Evolutionary conservation across 495 filamentous ascomycete species (phyloP).

Genomic region (Podospora tetraspora): DNA sequence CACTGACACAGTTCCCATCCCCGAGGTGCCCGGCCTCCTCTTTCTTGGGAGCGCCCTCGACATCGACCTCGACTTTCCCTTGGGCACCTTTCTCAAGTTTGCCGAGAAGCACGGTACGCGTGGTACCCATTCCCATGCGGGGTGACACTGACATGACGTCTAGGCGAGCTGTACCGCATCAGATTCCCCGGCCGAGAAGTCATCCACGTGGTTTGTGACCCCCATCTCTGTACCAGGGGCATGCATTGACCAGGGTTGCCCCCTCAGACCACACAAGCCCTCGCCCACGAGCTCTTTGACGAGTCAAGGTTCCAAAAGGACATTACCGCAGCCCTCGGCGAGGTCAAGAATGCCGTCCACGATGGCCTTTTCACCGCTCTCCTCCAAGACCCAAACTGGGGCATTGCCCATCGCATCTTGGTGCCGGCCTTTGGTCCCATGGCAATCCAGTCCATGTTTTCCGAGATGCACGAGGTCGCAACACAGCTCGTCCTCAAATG

Average conservation of each 20-base stretch:
- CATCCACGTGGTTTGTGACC: conserved; percentile 15
- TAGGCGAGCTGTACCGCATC: conserved; percentile 22
- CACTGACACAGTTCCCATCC: background rate
- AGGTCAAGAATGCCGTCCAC: conserved; percentile 55
- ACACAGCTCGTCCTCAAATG: conserved; percentile 69
- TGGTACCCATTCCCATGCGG: background rate
- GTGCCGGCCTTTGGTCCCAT: conserved; percentile 69
- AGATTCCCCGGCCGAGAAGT: conserved; percentile 11
- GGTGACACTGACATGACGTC: background rate
- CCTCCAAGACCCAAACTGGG: conserved; percentile 61
- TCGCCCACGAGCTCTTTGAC: conserved; percentile 63
- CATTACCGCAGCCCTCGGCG: conserved; percentile 32
- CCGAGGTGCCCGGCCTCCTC: background rate
- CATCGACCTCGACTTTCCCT: conserved; percentile 48
- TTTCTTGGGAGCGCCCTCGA: conserved; percentile 54
- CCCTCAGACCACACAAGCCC: conserved; percentile 33
- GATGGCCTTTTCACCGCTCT: conserved; percentile 68
- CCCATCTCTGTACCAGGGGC: too few relatives aligned
- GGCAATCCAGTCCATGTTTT: conserved; percentile 64
- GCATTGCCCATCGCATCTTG: conserved; percentile 60
- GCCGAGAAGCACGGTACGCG: conserved; percentile 56
- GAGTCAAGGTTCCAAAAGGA: conserved; percentile 61
- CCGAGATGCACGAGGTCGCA: conserved; percentile 71
- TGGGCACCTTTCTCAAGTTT: conserved; percentile 48
- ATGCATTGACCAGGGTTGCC: background rate